Conservation (phyloP, 345 rosid genomes). For the Eucalyptus decipiens region DNA sequence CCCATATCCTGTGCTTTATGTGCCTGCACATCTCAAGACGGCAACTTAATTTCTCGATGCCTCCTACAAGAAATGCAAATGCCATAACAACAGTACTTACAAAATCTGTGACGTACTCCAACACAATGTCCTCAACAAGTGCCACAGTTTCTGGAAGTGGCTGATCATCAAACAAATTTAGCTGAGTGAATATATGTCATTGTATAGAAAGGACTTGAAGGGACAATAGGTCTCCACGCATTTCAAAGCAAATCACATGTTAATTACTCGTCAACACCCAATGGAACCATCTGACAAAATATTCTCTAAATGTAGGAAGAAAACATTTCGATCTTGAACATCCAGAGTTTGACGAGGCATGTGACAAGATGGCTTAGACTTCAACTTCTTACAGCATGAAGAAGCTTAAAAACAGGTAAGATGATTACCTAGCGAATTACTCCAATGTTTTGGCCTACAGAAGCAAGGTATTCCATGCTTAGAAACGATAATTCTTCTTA, state of each 20-base stretch:
- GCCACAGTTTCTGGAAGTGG: constrained; percentile 93
- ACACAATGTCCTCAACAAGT: constrained; percentile 86
- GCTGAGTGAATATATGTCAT: background rate
- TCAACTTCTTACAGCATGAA: background rate
- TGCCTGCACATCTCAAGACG: constrained; percentile 23
- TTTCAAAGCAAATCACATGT: background rate
- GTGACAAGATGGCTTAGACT: background rate
- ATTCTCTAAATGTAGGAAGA: background rate
- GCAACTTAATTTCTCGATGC: background rate
- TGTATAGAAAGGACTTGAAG: background rate
- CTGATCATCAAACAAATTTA: constrained; percentile 18
- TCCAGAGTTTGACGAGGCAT: background rate
- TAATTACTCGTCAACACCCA: background rate
- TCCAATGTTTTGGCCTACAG: background rate
- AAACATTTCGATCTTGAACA: background rate
- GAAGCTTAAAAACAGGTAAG: background rate
- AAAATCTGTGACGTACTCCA: constrained; percentile 86
- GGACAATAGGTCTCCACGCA: background rate
- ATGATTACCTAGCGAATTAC: background rate
- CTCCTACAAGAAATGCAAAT: background rate
- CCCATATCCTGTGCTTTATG: constrained; percentile 90
- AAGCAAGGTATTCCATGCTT: background rate
- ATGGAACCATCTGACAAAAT: background rate
- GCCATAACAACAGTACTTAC: constrained; percentile 19
- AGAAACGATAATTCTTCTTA: background rate